Base-by-base conservation (phyloP, 1,139 yeast species). In the Zygotorulaspora mrakii region DNA sequence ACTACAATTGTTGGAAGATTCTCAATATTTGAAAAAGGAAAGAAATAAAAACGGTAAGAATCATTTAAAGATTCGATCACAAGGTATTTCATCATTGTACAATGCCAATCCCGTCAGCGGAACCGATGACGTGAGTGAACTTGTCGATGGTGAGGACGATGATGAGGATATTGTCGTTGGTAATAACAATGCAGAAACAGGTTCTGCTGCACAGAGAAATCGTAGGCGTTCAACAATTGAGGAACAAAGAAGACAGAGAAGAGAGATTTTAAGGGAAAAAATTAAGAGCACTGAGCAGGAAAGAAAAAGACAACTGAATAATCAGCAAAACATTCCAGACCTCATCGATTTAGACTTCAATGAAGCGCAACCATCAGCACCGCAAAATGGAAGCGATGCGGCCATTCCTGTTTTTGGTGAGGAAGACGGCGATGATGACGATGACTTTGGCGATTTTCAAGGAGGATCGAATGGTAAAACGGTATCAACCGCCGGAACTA, bases 381-480 rank as follows among this genome's bases (percentile, higher is more conserved):
- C 10, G n/a, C n/a, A n/a, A n/a, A n/a, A n/a, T n/a, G n/a, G n/a
- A n/a, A n/a, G n/a, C n/a, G n/a, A n/a, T n/a, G n/a, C n/a, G n/a
- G n/a, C n/a, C n/a, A n/a, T n/a, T n/a, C n/a, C n/a, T n/a, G n/a
- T n/a, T n/a, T n/a, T n/a, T n/a, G 33, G 17, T 12, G 33, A 27
- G 11, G 34, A 25, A 9, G 46, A 17, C 9, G 50, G 39, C 30
- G 56, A 46, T 13, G 60, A 59, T 10, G 64, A 60, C 16, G 66
- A 62, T 39, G 66, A 60, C 8, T 62, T 61, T 43, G 68, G 67
- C 8, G 66, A 61, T 25, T 63, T 62, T 51, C 65, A 62, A 47
- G 53, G 57, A 30, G 65, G 59, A 14, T 31, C 35, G n/a, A 23
- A 12, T 23, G 24, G 23, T 24, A 30, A 21, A 30, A 17, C 3